Base-by-base conservation (phyloP, 306 rosid genomes). In the Castanospermum australe region DNA sequence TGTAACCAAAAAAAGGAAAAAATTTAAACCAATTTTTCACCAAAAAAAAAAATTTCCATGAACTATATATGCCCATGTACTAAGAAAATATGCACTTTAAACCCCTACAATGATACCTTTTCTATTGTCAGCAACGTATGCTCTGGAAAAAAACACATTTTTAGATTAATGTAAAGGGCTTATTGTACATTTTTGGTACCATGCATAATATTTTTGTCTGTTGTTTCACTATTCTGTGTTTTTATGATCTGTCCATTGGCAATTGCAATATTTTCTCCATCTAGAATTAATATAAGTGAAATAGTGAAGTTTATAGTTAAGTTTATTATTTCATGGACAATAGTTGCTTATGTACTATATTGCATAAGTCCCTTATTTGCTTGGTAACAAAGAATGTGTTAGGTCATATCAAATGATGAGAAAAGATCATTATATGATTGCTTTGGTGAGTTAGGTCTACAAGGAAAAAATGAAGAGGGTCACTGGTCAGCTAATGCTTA, bases 371-470 rank as follows among this genome's bases (percentile, higher is more conserved):
- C 25, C 47, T 25, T 15, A n/a, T 79, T 77, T 86, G 44, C 73
- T 55, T 79, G 62, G 73, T 88, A 79, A 90, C 79, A 76, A 44
- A 88, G 86, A 63, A 81, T 81, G 54, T 81, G 47, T 86, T 83
- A 90, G 92, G 92, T 90, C 65, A 86, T 88, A 81, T 88, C 92
- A 83, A 92, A 90, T 83, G 95, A 81, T 66, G 89, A 85, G 80
- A 88, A 90, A 87, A 86, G 91, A 84, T 83, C 92, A 83, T 57
- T 79, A 63, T 90, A 90, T 77, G 95, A 90, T 71, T 89, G 85
- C 80, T 87, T 85, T 84, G 91, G 91, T 41, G 91, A 85, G 88
- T 87, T 83, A 68, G 91, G 89, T 84, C 84, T 90, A 60, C 84
- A 83, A 65, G 90, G 83, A 81, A 92, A 83, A 20, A 79, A 78